Evolutionary conservation across 768 basidiomycete genomes (phyloP), one percentile per base, ranked within the genome.

Genomic region (Exsudoporus frostii): DNA sequence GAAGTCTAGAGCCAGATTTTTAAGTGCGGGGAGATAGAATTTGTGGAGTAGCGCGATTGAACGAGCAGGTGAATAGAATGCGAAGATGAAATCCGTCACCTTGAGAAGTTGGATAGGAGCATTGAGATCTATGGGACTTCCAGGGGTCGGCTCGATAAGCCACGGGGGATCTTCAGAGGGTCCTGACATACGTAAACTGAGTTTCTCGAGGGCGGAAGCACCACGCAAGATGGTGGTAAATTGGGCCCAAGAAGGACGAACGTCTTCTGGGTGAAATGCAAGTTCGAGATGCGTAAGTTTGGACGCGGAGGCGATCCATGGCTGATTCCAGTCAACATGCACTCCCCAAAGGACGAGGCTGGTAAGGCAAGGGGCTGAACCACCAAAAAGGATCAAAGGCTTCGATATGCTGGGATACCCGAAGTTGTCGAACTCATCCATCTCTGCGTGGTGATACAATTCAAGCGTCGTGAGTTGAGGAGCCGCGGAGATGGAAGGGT

Each of bases 321-420:
- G 71, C 32, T 73, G 70, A 29, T 76, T 72, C 88, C 88, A 90
- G 51, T 83, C 77, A 32, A 90, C 66, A 55, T 87, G 87, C 5
- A 88, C 83, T 36, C 86, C 87, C 82, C 84, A 87, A 25, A 90
- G 72, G 10, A 72, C 71, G 32, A 81, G 66, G 5, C 69, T 60
- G 19, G 65, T 69, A 14, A 90, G 71, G 8, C 71, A 75, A 1
- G 88, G 88, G 8, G 71, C 68, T 17, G 75, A 76, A 24, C 78
- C 75, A 3, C 79, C 75, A 60, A 89, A 83, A 17, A 80, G 74
- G 11, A 76, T 69, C 69, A 84, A 81, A 34, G 56, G 55, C 6
- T 50, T 51, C 3, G 72, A 73, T 34, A 68, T 67, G 34, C 72
- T 68, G 19, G 53, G 49, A 29, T 48, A 24, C 1, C 42, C 24